Conservation (phyloP, 108 stramenopile species). For the Schizochytrium sp. region DNA sequence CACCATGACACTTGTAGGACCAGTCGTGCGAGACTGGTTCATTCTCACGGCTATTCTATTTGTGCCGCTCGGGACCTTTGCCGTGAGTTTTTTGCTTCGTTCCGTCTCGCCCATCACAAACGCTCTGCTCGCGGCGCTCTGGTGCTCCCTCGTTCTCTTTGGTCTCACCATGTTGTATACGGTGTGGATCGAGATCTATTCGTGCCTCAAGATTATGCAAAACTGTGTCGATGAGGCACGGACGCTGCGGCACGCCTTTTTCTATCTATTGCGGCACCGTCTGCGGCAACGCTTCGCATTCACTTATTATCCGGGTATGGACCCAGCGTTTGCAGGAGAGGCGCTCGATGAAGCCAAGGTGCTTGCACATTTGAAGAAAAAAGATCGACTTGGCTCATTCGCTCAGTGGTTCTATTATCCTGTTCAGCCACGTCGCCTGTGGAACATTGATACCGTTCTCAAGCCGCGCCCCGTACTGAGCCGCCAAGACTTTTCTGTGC, state of each 20-base stretch:
- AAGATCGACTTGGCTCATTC: neutral
- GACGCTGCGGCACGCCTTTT: neutral
- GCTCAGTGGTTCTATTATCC: neutral
- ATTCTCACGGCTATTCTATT: neutral
- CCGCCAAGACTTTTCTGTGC: neutral
- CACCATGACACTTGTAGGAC: neutral
- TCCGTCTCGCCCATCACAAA: neutral
- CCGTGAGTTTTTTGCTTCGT: neutral
- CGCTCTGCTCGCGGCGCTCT: neutral
- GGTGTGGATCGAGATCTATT: neutral
- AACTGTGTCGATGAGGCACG: neutral
- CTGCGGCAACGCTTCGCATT: neutral
- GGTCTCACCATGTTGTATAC: neutral
- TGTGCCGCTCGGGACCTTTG: constrained; percentile 8
- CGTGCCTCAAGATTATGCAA: neutral
- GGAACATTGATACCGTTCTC: neutral
- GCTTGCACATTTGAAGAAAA: neutral
- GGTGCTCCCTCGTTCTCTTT: neutral
- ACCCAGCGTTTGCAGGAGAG: neutral
- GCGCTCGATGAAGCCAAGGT: neutral
- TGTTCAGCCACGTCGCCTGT: neutral
- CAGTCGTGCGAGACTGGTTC: neutral
- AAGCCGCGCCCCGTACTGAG: neutral
- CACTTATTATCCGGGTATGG: neutral
- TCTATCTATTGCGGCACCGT: neutral